Conservation (phyloP, 495 filamentous ascomycete species). For the Rostrohypoxylon terebratum region DNA sequence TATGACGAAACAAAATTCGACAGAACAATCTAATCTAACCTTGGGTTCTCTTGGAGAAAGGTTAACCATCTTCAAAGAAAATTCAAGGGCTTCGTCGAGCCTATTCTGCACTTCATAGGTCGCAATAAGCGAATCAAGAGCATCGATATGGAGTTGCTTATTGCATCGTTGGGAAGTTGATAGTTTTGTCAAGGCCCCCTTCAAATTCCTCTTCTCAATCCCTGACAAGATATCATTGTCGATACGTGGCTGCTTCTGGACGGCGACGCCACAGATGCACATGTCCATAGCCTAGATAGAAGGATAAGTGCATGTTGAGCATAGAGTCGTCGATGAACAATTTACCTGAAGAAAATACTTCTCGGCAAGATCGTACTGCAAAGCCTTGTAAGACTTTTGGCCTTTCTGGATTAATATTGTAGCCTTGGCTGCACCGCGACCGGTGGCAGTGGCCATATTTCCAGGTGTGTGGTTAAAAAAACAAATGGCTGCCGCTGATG, state of each 20-base stretch:
- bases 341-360: constrained; percentile 23
- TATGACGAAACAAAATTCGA: neutral
- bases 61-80: constrained; percentile 35
- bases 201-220: constrained; percentile 18
- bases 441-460: constrained; percentile 16
- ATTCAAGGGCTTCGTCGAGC: constrained; percentile 21
- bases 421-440: neutral
- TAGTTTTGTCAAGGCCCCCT: constrained; percentile 9
- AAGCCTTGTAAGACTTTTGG: neutral
- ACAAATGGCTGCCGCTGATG: neutral
- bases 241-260: constrained; percentile 16
- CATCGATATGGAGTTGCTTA: constrained; percentile 20
- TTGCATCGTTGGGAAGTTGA: constrained; percentile 22
- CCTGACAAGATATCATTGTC: constrained; percentile 25
- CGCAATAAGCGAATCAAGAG: constrained; percentile 36
- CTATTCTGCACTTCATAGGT: constrained; percentile 19
- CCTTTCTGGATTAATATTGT: constrained; percentile 12
- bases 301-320: neutral
- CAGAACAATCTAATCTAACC: constrained; percentile 5
- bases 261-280: constrained; percentile 25
- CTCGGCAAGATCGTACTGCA: constrained; percentile 11
- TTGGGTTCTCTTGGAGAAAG: constrained; percentile 39
- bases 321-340: neutral
- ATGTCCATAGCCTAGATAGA: constrained; percentile 20
- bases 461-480: neutral